phyloP scores from a whole-genome alignment of 352 stramenopile genomes.

The Globisporangium cederbergense region DNA sequence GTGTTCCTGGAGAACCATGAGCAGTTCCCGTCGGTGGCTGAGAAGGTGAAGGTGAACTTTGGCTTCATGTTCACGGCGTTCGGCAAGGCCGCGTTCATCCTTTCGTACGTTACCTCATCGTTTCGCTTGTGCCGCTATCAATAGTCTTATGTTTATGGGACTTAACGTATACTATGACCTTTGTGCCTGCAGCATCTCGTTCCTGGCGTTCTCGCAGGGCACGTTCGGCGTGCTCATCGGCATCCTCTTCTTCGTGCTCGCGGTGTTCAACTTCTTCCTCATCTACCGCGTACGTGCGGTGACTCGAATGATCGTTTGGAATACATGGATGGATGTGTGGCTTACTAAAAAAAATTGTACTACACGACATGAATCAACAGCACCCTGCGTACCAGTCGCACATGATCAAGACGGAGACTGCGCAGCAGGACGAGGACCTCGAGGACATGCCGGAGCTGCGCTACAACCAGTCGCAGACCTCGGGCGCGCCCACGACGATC shows the following conservation, averaged over 20 bases:
- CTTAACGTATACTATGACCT: background rate
- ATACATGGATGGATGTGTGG: background rate
- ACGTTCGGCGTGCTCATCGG: constrained; percentile 76
- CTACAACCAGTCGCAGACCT: constrained; percentile 57
- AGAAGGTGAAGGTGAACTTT: constrained; percentile 86
- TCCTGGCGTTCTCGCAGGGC: constrained; percentile 77
- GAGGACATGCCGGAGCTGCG: constrained; percentile 76
- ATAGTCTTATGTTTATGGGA: background rate
- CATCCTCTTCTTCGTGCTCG: constrained; percentile 69
- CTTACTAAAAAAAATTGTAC: constrained; percentile 3
- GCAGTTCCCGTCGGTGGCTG: constrained; percentile 67
- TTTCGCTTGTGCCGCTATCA: background rate
- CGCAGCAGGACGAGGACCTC: constrained; percentile 56
- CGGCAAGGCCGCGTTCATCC: constrained; percentile 81
- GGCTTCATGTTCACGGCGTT: constrained; percentile 86
- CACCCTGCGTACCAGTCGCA: constrained; percentile 76
- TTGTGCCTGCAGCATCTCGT: constrained; percentile 52
- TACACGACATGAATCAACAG: constrained; percentile 20
- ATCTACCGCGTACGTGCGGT: constrained; percentile 59
- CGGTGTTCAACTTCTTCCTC: constrained; percentile 87
- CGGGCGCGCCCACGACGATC: constrained; percentile 20
- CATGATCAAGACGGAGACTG: constrained; percentile 61
- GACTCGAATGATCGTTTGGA: background rate
- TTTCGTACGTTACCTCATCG: constrained; percentile 46
- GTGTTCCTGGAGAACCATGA: constrained; percentile 86